A percentile compares a stretch with the other conserved stretches of the same genome.
Conservation (phyloP, 2,329 filamentous ascomycete species). For the Alternaria viburni region DNA sequence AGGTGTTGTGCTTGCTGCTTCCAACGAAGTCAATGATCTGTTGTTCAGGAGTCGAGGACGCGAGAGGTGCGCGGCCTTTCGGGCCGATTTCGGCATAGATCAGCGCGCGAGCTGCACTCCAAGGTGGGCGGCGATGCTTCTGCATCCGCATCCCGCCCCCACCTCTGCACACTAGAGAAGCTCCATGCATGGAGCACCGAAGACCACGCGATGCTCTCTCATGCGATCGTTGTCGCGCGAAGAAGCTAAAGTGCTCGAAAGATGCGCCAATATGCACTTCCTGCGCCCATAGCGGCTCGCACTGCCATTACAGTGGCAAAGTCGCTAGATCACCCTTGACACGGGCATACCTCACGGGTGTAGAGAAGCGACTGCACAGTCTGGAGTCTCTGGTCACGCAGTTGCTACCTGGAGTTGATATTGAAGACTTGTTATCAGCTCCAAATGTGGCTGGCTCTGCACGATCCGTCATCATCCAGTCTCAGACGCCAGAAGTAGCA, state of each 20-base stretch:
- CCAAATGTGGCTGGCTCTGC: conserved; percentile 16
- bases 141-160: conserved; percentile 12
- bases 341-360: conserved; percentile 29
- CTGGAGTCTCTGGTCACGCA: conserved; percentile 27
- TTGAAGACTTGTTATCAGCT: conserved; percentile 27
- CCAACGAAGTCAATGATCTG: background rate
- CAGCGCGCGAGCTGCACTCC: conserved; percentile 1
- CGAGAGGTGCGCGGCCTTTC: background rate
- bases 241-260: conserved; percentile 38
- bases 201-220: conserved; percentile 22
- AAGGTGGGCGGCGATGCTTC: background rate
- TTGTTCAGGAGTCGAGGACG: background rate
- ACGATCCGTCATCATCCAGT: conserved; percentile 1
- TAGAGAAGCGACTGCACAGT: conserved; percentile 28
- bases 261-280: conserved; percentile 27
- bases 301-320: conserved; percentile 34
- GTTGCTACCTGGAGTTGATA: conserved; percentile 26
- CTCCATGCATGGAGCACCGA: conserved; percentile 33
- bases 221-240: conserved; percentile 34
- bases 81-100: conserved; percentile 11
- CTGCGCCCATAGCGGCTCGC: conserved; percentile 25
- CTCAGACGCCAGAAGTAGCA: conserved; percentile 16
- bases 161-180: conserved; percentile 12
- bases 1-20: background rate
- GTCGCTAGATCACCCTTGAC: conserved; percentile 33